Conservation (phyloP, 2,329 filamentous ascomycete species). For the Fusarium illudens region DNA sequence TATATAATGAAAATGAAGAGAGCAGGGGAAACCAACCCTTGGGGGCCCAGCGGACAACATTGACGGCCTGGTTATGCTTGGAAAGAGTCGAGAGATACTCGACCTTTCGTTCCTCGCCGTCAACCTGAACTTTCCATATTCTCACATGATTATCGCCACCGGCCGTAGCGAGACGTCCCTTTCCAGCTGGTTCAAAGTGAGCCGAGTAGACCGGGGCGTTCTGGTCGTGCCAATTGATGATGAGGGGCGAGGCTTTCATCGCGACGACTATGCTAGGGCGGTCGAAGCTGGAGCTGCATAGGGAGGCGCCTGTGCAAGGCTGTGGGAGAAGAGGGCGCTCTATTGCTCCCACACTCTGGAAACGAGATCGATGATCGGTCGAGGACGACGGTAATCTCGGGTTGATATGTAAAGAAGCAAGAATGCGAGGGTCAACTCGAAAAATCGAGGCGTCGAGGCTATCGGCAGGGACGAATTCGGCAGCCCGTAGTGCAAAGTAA, state of each 20-base stretch:
- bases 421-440: conserved; percentile 22
- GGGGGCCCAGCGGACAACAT: conserved; percentile 95
- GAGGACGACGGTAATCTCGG: not conserved
- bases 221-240: conserved; percentile 99
- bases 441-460: conserved; percentile 31
- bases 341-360: conserved; percentile 27
- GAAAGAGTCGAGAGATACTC: conserved; percentile 90
- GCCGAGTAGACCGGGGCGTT: conserved; percentile 97
- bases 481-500: conserved; percentile 27
- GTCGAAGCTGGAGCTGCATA: conserved; percentile 45
- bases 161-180: conserved; percentile 89
- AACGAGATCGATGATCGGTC: not conserved
- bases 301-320: conserved; percentile 34
- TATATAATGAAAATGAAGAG: not conserved
- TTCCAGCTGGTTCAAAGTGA: conserved; percentile 93
- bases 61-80: conserved; percentile 97
- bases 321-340: conserved; percentile 32
- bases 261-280: conserved; percentile 48
- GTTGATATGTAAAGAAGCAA: conserved; percentile 9
- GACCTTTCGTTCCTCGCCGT: conserved; percentile 86
- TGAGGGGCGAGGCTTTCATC: conserved; percentile 96
- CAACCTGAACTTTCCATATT: conserved; percentile 88
- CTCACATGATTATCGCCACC: conserved; percentile 97
- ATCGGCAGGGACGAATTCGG: conserved; percentile 30
- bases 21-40: conserved; percentile 68